Evolutionary conservation across 73 alveolate genomes (phyloP), one percentile per base, ranked within the genome.

Genomic region (Tetrahymena thermophila): DNA sequence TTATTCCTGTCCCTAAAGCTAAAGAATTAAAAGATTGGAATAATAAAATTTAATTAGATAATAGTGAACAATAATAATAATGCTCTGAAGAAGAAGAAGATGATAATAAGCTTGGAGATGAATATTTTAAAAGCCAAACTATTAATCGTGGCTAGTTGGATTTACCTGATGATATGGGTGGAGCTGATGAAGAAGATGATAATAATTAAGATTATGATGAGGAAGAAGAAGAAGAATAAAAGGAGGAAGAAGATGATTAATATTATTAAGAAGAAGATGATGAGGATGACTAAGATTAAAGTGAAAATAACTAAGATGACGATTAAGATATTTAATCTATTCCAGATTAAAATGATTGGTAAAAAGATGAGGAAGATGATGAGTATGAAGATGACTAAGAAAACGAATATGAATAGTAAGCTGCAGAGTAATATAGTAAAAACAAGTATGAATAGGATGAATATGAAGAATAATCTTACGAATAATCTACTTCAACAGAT

Each of bases 181-280:
- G 93, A 50, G 83, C 23, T n/a, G 94, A 85, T 38, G 96, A 84
- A 10, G 96, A 94, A n/a, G 58, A 94, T 1, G 93, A n/a, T n/a
- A n/a, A n/a, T n/a, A n/a, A n/a, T n/a, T n/a, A n/a, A n/a, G n/a
- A n/a, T n/a, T n/a, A n/a, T n/a, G n/a, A 85, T 56, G 28, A 84
- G 11, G 85, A 94, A 37, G 94, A 94, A 37, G 94, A 94, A 16
- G 34, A 55, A 35, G 97, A 95, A 38, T 89, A 95, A 43, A 95
- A 93, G 10, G 44, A 40, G 10, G 44, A 40, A 38, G 58, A 35
- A 17, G 94, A 94, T 37, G 58, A 71, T 50, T n/a, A 85, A 13
- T 56, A 93, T 71, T 34, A 35, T 23, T 10, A 95, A 95, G 97
- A 85, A 23, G 97, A 95, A 21, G 50, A 56, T 1, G 93, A 50